Conservation (phyloP, 2,329 filamentous ascomycete genomes). For the Bipolaris oryzae region DNA sequence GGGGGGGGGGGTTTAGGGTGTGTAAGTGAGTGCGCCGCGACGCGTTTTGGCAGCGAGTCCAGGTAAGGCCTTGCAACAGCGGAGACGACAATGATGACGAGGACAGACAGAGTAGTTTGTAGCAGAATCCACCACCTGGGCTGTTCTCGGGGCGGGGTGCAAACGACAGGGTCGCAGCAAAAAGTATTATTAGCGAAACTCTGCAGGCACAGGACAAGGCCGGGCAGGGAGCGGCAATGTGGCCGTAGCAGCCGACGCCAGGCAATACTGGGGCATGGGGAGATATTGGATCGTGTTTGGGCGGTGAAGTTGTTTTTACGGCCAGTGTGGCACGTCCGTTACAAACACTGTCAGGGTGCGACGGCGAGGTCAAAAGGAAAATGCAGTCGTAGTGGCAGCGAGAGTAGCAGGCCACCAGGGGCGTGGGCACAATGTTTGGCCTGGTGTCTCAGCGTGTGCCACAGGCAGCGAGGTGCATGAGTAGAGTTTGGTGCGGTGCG, state of each 20-base stretch:
- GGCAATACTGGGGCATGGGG: not conserved
- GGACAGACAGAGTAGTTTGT: not conserved
- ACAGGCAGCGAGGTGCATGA: constrained; percentile 12
- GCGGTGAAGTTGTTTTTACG: constrained; percentile 3
- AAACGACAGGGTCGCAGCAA: too few species aligned
- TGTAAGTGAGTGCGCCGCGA: too few species aligned
- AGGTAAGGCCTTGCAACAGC: not conserved
- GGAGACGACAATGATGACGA: not conserved
- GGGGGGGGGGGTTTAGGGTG: not conserved
- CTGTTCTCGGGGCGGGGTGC: not conserved
- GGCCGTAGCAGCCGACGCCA: not conserved
- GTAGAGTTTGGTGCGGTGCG: not conserved
- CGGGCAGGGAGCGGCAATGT: not conserved
- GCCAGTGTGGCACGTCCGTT: constrained; percentile 6
- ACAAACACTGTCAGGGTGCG: constrained; percentile 1
- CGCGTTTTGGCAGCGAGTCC: too few species aligned
- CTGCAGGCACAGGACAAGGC: not conserved
- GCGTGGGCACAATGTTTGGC: constrained; percentile 3
- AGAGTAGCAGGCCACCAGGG: not conserved
- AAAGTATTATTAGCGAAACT: not conserved
- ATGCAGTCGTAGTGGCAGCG: constrained; percentile 1
- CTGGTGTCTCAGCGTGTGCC: constrained; percentile 15
- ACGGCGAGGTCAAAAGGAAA: not conserved
- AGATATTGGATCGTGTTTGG: not conserved
- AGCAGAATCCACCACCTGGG: too few species aligned